A percentile compares a stretch with the other conserved stretches of the same genome.
Conservation (phyloP, 2,329 filamentous ascomycete species). For the Fusarium humuli region DNA sequence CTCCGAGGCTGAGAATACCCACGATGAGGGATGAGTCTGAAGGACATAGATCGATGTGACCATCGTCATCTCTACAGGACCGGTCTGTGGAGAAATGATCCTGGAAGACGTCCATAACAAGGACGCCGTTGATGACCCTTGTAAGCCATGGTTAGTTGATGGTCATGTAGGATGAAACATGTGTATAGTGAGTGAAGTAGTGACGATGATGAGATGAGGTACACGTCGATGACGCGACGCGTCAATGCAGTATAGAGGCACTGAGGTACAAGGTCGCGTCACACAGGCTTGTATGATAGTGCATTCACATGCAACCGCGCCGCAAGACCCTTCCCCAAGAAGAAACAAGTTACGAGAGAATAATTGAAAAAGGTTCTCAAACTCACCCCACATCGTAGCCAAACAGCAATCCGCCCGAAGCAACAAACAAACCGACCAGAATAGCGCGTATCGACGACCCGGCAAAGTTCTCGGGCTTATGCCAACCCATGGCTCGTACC, state of each 20-base stretch:
- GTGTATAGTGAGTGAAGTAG: conserved; percentile 4
- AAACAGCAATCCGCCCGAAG: conserved; percentile 75
- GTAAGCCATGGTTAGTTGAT: conserved; percentile 37
- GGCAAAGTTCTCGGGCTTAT: conserved; percentile 79
- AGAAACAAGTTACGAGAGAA: conserved; percentile 8
- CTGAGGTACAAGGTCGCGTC: not conserved
- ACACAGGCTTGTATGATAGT: not conserved
- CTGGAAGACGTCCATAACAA: conserved; percentile 77
- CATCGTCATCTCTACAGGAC: conserved; percentile 55
- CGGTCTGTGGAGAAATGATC: conserved; percentile 70
- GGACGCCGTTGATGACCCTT: conserved; percentile 73
- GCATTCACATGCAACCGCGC: not conserved
- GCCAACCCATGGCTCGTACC: conserved; percentile 75
- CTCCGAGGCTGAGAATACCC: conserved; percentile 84
- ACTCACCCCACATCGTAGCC: conserved; percentile 77
- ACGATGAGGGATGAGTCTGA: conserved; percentile 78
- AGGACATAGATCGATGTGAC: conserved; percentile 61
- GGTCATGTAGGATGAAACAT: not conserved
- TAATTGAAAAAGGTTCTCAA: not conserved
- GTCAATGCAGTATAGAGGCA: not conserved
- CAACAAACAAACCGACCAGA: conserved; percentile 77
- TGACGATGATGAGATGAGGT: not conserved
- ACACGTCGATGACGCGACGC: not conserved
- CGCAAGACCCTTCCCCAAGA: conserved; percentile 7
- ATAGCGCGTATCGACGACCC: conserved; percentile 78